Evolutionary conservation across 768 basidiomycete species (phyloP), one percentile per base, ranked within the genome.

Genomic region (Macrolepiota albuminosa): DNA sequence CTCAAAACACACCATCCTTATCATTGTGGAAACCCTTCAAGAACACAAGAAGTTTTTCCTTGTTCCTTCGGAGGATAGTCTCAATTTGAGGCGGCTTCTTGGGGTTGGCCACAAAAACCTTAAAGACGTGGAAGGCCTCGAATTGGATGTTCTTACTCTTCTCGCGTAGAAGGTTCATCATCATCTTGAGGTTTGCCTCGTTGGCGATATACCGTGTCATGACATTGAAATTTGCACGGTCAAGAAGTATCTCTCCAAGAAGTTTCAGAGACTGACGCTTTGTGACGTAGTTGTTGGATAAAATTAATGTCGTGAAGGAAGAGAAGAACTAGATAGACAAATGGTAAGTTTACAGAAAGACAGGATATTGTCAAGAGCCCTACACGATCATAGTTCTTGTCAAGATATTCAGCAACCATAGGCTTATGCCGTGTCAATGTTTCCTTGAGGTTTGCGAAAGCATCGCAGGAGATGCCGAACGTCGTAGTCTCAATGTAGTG

Each of bases 111-210:
- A 99, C 97, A 68, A 99, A 99, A 14, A 99, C 96, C 85, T 98
- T 99, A 84, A 99, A 99, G 42, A 99, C 97, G 68, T 99, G 97
- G 76, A 99, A 99, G 3, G 97, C 96, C 72, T 99, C 97, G 59
- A 98, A 99, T 73, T 99, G 97, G 49, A 99, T 98, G 73, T 99
- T 99, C 81, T 94, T 93, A 83, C 95, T 98, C 84, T 95, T 97
- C 72, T 98, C 94, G 62, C 95, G 84, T 58, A 99, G 79, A 58
- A 98, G 82, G 73, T 98, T 98, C 97, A 99, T 99, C 93, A 99
- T 97, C 89, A 96, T 93, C 87, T 98, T 98, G 63, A 99, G 81
- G 72, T 98, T 99, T 33, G 87, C 89, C 70, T 98, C 97, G 68
- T 88, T 88, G 9, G 93, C 85, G 66, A 99, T 99, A 71, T 98